These are phyloP conservation scores for Melaleuca quinquenervia DNA, from an alignment of 345 rosid species.

Conservation along the genomic window DNA sequence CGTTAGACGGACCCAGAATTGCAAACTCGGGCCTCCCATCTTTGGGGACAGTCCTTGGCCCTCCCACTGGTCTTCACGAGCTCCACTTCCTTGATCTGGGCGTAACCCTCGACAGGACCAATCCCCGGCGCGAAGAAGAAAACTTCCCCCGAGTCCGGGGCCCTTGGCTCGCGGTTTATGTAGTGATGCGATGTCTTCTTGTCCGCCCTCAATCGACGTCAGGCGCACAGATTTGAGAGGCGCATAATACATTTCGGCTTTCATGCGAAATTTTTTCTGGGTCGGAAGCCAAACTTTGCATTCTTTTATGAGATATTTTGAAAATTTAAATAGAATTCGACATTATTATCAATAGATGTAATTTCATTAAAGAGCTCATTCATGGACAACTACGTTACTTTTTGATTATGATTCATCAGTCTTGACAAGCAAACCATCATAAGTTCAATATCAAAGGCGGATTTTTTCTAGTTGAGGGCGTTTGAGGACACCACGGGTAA, in stretches of 20 bases:
- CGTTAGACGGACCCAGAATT: conserved; percentile 79
- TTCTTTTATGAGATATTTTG: neutral
- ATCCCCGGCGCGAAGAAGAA: conserved; percentile 71
- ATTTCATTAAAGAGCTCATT: too few species aligned
- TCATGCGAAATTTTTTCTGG: too few species aligned
- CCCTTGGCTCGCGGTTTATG: conserved; percentile 1
- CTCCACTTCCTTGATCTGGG: conserved; percentile 76
- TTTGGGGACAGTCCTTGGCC: conserved; percentile 80
- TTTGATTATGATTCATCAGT: too few species aligned
- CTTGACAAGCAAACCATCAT: too few species aligned
- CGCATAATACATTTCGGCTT: too few species aligned
- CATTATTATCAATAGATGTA: neutral
- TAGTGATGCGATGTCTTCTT: neutral
- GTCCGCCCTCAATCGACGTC: neutral
- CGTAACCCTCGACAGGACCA: conserved; percentile 59
- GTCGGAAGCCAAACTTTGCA: neutral
- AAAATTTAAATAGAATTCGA: neutral
- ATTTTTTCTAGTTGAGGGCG: too few species aligned
- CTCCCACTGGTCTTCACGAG: conserved; percentile 74
- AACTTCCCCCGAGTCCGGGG: conserved; percentile 18
- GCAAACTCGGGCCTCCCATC: conserved; percentile 78
- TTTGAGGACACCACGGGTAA: too few species aligned
- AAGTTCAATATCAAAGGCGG: too few species aligned
- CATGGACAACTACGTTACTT: too few species aligned
- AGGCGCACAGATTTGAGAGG: too few species aligned